These are phyloP conservation scores for Sporothrix sp. DNA, from an alignment of 2,329 filamentous ascomycete species.

Conservation along the genomic window DNA sequence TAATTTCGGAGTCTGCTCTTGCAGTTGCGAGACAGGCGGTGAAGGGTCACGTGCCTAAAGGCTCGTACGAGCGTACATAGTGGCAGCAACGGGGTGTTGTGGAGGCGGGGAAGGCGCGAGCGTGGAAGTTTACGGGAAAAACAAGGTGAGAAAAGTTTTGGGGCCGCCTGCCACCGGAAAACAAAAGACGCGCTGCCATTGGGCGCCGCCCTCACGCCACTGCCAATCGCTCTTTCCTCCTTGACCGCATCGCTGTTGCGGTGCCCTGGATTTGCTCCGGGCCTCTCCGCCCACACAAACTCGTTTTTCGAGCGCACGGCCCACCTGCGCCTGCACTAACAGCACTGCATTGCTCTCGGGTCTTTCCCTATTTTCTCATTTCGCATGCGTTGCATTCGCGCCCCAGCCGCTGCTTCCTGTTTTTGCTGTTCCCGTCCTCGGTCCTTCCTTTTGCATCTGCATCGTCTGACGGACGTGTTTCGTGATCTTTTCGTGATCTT, in stretches of 20 bases:
- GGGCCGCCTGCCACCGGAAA: background rate
- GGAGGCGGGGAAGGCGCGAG: background rate
- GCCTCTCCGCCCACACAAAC: conserved; percentile 14
- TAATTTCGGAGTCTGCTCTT: too few species aligned
- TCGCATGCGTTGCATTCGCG: too few species aligned
- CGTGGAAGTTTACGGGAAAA: conserved; percentile 8
- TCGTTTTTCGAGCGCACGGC: too few species aligned
- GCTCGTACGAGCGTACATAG: too few species aligned
- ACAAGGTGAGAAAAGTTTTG: conserved; percentile 7
- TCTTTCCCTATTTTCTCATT: conserved; percentile 3
- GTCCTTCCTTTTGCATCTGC: background rate
- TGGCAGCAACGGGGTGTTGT: too few species aligned
- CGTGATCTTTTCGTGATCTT: background rate
- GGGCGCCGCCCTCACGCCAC: conserved; percentile 14
- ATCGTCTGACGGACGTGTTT: background rate
- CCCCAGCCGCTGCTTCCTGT: background rate
- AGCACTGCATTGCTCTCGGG: background rate
- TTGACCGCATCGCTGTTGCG: too few species aligned
- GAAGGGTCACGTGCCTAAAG: background rate
- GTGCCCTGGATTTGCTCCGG: conserved; percentile 13
- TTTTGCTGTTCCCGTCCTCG: conserved; percentile 3
- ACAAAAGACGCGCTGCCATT: conserved; percentile 15
- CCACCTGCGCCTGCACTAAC: background rate
- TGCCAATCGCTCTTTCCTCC: background rate
- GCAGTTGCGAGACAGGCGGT: too few species aligned